phyloP scores from a whole-genome alignment of 306 rosid genomes.

The Clitoria ternatea region DNA sequence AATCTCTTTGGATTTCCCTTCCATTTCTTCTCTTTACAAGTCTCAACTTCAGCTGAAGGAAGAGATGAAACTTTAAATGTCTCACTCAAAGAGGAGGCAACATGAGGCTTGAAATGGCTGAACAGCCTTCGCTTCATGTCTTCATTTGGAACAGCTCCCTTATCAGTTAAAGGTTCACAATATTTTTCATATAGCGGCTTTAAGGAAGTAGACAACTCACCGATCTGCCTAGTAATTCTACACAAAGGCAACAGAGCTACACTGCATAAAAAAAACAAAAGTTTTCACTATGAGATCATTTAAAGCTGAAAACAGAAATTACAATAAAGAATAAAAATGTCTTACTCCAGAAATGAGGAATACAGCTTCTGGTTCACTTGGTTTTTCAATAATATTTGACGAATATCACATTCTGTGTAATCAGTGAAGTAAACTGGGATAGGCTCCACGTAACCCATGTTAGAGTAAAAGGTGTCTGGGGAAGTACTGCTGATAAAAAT shows the following conservation, averaged over 20 bases:
- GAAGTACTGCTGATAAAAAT: constrained; percentile 83
- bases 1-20: constrained; percentile 45
- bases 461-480: constrained; percentile 76
- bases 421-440: constrained; percentile 68
- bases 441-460: constrained; percentile 77
- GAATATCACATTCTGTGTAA: constrained; percentile 67
- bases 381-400: constrained; percentile 54
- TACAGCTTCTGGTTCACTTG: constrained; percentile 65
- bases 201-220: constrained; percentile 60
- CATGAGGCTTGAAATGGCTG: constrained; percentile 53
- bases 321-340: background rate
- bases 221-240: constrained; percentile 68
- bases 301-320: constrained; percentile 14
- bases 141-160: constrained; percentile 52
- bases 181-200: constrained; percentile 60
- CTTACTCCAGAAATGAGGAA: constrained; percentile 81
- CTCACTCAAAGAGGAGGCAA: constrained; percentile 68
- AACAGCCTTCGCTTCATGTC: constrained; percentile 61
- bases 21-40: constrained; percentile 40
- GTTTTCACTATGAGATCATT: constrained; percentile 11
- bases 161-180: constrained; percentile 56
- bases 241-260: constrained; percentile 60
- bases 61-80: constrained; percentile 61
- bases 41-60: constrained; percentile 44
- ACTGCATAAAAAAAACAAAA: constrained; percentile 45